phyloP scores from a whole-genome alignment of 805 yeast genomes.

The Lipomyces kockii region DNA sequence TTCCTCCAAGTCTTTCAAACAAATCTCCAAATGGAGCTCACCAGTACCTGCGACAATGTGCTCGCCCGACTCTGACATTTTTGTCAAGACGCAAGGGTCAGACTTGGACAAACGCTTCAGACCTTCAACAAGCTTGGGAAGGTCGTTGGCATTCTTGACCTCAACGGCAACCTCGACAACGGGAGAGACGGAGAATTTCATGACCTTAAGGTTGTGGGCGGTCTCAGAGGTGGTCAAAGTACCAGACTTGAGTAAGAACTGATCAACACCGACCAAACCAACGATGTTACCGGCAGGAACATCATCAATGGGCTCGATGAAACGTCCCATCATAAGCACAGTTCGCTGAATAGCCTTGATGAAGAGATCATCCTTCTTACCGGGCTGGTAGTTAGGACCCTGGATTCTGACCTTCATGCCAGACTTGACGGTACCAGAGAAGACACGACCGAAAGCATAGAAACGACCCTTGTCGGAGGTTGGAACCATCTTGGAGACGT shows the following conservation, averaged over 20 bases:
- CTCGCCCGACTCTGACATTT: constrained; percentile 95
- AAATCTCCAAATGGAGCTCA: constrained; percentile 99
- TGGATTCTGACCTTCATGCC: constrained; percentile 99
- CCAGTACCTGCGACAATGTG: constrained; percentile 99
- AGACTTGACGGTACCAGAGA: constrained; percentile 98
- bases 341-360: constrained; percentile 98
- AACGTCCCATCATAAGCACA: constrained; percentile 99
- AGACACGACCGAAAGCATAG: constrained; percentile 99
- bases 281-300: constrained; percentile 99
- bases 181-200: constrained; percentile 99
- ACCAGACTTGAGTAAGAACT: constrained; percentile 99
- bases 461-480: constrained; percentile 99
- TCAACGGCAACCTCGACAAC: constrained; percentile 99
- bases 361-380: constrained; percentile 97
- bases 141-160: constrained; percentile 98
- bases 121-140: constrained; percentile 99
- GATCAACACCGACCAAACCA: constrained; percentile 99
- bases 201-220: constrained; percentile 99
- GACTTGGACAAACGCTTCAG: constrained; percentile 99
- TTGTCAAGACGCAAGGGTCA: constrained; percentile 95
- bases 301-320: constrained; percentile 97
- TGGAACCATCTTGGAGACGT: constrained; percentile 99
- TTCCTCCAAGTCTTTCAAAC: constrained; percentile 92
- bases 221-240: constrained; percentile 95
- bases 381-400: constrained; percentile 99